Conservation (phyloP, 345 rosid genomes). For the Boechera divaricarpa region DNA sequence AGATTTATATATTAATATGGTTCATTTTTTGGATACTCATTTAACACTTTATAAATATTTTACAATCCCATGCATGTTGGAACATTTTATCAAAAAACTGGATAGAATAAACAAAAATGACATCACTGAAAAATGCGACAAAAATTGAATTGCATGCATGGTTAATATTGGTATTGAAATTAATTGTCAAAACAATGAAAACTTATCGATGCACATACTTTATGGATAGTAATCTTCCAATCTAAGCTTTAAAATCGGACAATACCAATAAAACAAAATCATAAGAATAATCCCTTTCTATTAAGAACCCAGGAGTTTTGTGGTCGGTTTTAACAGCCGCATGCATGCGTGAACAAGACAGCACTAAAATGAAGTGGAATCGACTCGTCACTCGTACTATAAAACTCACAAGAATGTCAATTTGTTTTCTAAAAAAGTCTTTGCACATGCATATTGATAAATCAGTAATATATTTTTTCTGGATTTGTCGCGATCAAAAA, state of each 20-base stretch:
- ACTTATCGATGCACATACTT: no score
- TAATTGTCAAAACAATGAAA: no score
- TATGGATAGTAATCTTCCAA: no score
- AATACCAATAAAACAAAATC: background rate
- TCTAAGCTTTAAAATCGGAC: no score
- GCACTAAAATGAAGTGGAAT: slow-evolving; percentile 31
- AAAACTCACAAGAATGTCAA: slow-evolving; percentile 7
- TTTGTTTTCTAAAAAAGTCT: slow-evolving; percentile 13
- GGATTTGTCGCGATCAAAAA: slow-evolving; percentile 12
- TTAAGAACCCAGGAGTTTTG: slow-evolving; percentile 1
- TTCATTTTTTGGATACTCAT: background rate
- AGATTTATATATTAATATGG: background rate
- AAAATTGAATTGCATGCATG: no score
- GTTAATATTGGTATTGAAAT: no score
- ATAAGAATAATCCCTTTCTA: background rate
- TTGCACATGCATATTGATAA: slow-evolving; percentile 29
- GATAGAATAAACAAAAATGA: background rate
- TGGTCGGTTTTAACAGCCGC: slow-evolving; percentile 29
- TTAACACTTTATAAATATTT: background rate
- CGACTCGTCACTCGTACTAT: slow-evolving; percentile 27
- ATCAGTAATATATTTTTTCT: no score
- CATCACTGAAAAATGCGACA: no score
- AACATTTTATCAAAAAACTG: background rate
- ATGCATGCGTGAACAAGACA: slow-evolving; percentile 32
- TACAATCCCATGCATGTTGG: background rate